Conservation (phyloP, 768 basidiomycete species). For the Boletus vermiculosoides region DNA sequence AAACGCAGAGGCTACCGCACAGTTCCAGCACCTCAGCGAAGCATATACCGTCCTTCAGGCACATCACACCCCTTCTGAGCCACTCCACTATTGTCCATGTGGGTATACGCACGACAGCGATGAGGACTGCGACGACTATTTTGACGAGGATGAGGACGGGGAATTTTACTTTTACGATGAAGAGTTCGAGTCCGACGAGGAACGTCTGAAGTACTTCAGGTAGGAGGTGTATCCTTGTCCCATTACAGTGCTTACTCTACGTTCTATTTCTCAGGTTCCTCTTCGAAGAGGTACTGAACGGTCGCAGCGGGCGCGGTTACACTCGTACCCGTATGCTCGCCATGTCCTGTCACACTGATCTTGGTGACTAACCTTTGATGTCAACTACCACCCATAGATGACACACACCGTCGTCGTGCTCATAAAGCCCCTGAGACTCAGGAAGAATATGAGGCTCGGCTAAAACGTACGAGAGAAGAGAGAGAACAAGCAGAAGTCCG, state of each 20-base stretch:
- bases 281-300: conserved; percentile 46
- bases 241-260: conserved; percentile 5
- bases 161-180: conserved; percentile 31
- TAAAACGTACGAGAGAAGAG: conserved; percentile 50
- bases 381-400: conserved; percentile 13
- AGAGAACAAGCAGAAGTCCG: conserved; percentile 55
- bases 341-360: conserved; percentile 10
- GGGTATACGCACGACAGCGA: conserved; percentile 35
- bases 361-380: conserved; percentile 9
- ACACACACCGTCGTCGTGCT: conserved; percentile 18
- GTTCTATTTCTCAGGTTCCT: conserved; percentile 39
- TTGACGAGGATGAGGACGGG: conserved; percentile 29
- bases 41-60: conserved; percentile 64
- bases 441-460: conserved; percentile 53
- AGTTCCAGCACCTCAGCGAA: conserved; percentile 68
- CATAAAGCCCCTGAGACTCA: conserved; percentile 40
- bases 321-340: conserved; percentile 28
- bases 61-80: conserved; percentile 41
- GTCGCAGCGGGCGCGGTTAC: conserved; percentile 32
- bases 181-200: conserved; percentile 34
- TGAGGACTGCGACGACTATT: conserved; percentile 37
- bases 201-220: conserved; percentile 46
- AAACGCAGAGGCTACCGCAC: conserved; percentile 60
- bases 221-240: conserved; percentile 24
- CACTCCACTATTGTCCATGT: conserved; percentile 15